Percentiles rank a stretch among this genome's conserved stretches.
Conservation (phyloP, 2,329 filamentous ascomycete genomes). For the Macroventuria anomochaeta region DNA sequence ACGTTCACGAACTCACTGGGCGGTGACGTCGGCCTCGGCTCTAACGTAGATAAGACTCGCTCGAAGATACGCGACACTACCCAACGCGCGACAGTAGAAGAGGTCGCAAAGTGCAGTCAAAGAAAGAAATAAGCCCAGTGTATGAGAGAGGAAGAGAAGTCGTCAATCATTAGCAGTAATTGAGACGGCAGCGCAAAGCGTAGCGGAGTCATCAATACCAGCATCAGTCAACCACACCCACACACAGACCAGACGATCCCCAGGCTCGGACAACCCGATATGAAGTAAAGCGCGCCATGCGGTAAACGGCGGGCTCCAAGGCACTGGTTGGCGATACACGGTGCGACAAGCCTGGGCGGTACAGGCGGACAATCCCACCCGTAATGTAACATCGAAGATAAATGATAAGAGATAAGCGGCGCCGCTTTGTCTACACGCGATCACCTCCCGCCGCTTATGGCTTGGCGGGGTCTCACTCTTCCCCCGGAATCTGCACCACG, state of each 20-base stretch:
- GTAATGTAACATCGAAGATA: slow-evolving; percentile 20
- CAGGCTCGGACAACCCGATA: slow-evolving; percentile 37
- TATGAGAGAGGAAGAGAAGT: not conserved
- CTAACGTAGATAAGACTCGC: slow-evolving; percentile 16
- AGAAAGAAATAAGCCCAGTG: not conserved
- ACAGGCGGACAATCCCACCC: slow-evolving; percentile 9
- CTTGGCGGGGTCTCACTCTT: slow-evolving; percentile 20
- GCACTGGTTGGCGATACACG: slow-evolving; percentile 13
- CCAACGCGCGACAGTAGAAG: slow-evolving; percentile 6
- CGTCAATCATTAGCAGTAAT: not conserved
- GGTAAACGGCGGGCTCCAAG: slow-evolving; percentile 25
- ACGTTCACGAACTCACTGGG: not conserved
- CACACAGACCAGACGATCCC: slow-evolving; percentile 27
- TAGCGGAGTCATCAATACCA: slow-evolving; percentile 25
- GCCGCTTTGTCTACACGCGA: slow-evolving; percentile 23
- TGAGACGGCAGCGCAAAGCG: slow-evolving; percentile 8
- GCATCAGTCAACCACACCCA: slow-evolving; percentile 22
- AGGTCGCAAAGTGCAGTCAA: not conserved
- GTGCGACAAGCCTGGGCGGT: slow-evolving; percentile 4
- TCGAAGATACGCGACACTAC: not conserved
- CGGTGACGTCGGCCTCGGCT: slow-evolving; percentile 16
- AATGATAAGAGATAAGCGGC: slow-evolving; percentile 11
- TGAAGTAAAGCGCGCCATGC: slow-evolving; percentile 22
- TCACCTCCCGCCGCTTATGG: slow-evolving; percentile 33
- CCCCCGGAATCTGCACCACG: not conserved